Base-by-base conservation (phyloP, 2,329 filamentous ascomycete species). In the Gremmenia infestans region DNA sequence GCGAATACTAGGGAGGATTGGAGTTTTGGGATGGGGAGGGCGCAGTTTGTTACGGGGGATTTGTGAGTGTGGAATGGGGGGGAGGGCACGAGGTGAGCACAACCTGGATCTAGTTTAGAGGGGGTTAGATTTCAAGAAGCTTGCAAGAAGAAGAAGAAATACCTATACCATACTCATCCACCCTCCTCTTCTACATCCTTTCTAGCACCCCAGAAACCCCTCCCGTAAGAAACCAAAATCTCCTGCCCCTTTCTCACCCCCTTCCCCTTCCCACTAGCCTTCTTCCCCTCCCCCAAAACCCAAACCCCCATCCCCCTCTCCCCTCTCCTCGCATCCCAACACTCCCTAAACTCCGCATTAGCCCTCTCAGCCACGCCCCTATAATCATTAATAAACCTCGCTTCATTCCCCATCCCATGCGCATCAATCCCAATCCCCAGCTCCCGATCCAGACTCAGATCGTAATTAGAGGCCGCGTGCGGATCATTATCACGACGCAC, bases 361-460 rank as follows among this genome's bases (percentile, higher is more conserved):
- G 66, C 59, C 37, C 50, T 53, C 7, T 57, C 61, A 12, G 72
- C 72, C 2, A 87, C 75, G 3, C 84, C 83, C 6, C 85, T 74
- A 63, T 83, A 88, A 69, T 88, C 85, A 65, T 88, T 88, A 47
- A 86, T 77, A 62, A 85, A 87, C 9, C 85, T 73, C 1, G 80
- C 83, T 71, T 88, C 85, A 64, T 86, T 87, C 11, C 84, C 84
- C 52, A 70, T 71, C 39, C 66, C 67, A 15, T 74, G 77, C 3
- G 84, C 85, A 63, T 88, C 85, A 4, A 87, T 79, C 3, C 83
- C 83, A 1, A 85, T 72, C 15, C 77, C 78, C 0, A 70, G 74
- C 19, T 79, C 81, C 19, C 77, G 73, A 69, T 84, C 81, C 19
- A 87, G 72, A 76, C 81, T 85, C 25, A 88, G 72, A 66, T 87